Conservation (phyloP, 305 asterid genomes). For the Coffea humblotiana region DNA sequence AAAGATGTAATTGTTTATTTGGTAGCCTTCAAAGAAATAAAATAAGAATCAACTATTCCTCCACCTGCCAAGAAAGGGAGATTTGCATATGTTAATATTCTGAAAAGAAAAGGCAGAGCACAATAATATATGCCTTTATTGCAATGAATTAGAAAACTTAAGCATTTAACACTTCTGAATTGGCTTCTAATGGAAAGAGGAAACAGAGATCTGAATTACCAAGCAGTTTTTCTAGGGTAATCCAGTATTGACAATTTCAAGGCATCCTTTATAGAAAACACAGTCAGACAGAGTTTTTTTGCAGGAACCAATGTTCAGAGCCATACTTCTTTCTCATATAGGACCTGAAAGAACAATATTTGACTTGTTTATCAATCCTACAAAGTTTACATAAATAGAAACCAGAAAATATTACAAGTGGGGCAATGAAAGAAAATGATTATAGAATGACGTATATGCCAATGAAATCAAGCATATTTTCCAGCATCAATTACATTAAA, state of each 20-base stretch:
- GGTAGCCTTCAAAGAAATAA: background rate
- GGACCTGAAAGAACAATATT: slow-evolving; percentile 47
- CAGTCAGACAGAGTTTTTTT: slow-evolving; percentile 38
- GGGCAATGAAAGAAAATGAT: background rate
- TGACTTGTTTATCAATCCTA: slow-evolving; percentile 11
- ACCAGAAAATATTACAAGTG: background rate
- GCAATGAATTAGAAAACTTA: background rate
- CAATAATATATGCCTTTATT: background rate
- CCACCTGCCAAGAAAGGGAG: slow-evolving; percentile 1
- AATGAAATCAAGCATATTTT: background rate
- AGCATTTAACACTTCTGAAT: slow-evolving; percentile 16
- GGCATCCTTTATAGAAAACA: slow-evolving; percentile 59
- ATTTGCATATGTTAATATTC: background rate
- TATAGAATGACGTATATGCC: slow-evolving; percentile 2
- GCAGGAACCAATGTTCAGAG: slow-evolving; percentile 55
- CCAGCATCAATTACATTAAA: slow-evolving; percentile 1
- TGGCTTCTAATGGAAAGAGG: slow-evolving; percentile 7
- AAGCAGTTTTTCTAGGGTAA: slow-evolving; percentile 57
- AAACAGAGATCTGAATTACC: slow-evolving; percentile 41
- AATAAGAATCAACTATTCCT: slow-evolving; percentile 1
- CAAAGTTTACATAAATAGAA: slow-evolving; percentile 8
- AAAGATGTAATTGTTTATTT: background rate
- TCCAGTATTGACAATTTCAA: slow-evolving; percentile 53
- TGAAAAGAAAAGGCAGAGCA: background rate
- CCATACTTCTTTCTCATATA: slow-evolving; percentile 55